Evolutionary conservation across 768 basidiomycete species (phyloP).

Genomic region (Rubroboletus pulcherrimus): DNA sequence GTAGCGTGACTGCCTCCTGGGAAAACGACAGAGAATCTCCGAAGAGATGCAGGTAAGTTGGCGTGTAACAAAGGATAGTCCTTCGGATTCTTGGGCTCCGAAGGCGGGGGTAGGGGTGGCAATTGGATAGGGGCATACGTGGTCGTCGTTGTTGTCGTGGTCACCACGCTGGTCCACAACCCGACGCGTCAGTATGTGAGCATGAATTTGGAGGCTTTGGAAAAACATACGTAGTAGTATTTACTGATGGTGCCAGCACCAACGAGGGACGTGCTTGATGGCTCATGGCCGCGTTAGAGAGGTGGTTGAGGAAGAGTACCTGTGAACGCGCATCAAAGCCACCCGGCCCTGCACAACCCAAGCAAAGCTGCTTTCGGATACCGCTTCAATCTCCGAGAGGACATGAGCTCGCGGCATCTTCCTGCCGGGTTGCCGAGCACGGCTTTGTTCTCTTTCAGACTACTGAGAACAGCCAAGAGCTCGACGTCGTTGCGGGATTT

Average conservation of each 20-base stretch:
- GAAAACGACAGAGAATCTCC: slow-evolving; percentile 74
- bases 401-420: slow-evolving; percentile 10
- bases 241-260: slow-evolving; percentile 75
- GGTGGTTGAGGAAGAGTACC: slow-evolving; percentile 25
- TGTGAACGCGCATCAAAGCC: slow-evolving; percentile 32
- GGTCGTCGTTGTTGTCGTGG: slow-evolving; percentile 89
- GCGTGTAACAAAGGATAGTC: slow-evolving; percentile 76
- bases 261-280: slow-evolving; percentile 62
- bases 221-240: slow-evolving; percentile 71
- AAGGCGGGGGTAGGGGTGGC: slow-evolving; percentile 67
- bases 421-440: slow-evolving; percentile 22
- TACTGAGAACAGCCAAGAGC: not conserved
- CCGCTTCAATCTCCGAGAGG: slow-evolving; percentile 25
- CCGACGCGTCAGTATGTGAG: slow-evolving; percentile 22
- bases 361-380: slow-evolving; percentile 22
- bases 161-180: slow-evolving; percentile 61
- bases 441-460: slow-evolving; percentile 11
- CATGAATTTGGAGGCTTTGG: not conserved
- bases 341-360: slow-evolving; percentile 31
- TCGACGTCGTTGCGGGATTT: not conserved
- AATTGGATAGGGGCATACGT: slow-evolving; percentile 85
- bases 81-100: slow-evolving; percentile 73
- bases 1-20: slow-evolving; percentile 79
- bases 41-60: slow-evolving; percentile 65
- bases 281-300: slow-evolving; percentile 48